Conservation (phyloP, 2,329 filamentous ascomycete genomes). For the Aspergillus latus region DNA sequence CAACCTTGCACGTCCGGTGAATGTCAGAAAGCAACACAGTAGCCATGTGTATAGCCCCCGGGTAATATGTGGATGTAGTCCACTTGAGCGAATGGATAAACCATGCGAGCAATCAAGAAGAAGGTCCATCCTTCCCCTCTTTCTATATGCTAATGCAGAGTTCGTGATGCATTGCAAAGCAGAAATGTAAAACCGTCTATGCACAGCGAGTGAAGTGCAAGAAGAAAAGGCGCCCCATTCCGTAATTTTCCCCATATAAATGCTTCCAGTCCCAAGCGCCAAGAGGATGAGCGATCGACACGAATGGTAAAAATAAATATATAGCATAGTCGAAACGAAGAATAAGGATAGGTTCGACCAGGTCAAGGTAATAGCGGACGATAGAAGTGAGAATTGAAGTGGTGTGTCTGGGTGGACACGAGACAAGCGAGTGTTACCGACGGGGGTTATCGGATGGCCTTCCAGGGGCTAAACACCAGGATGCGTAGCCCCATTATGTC, state of each 20-base stretch:
- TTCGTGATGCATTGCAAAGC: slow-evolving; percentile 26
- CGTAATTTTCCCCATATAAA: slow-evolving; percentile 28
- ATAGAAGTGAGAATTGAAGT: slow-evolving; percentile 33
- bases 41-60: slow-evolving; percentile 1
- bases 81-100: slow-evolving; percentile 13
- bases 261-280: slow-evolving; percentile 36
- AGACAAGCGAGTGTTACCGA: slow-evolving; percentile 42
- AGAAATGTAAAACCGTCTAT: slow-evolving; percentile 29
- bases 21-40: slow-evolving; percentile 13
- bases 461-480: slow-evolving; percentile 5
- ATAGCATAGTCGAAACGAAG: slow-evolving; percentile 32
- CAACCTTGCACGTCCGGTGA: background rate
- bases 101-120: slow-evolving; percentile 14
- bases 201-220: slow-evolving; percentile 44
- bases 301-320: slow-evolving; percentile 35
- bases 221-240: slow-evolving; percentile 31
- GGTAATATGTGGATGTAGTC: slow-evolving; percentile 1
- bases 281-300: slow-evolving; percentile 41
- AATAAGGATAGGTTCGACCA: slow-evolving; percentile 31
- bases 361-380: slow-evolving; percentile 33
- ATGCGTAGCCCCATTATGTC: slow-evolving; percentile 9
- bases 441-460: slow-evolving; percentile 20
- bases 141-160: slow-evolving; percentile 39
- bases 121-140: slow-evolving; percentile 17
- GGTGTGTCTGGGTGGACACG: slow-evolving; percentile 20